Evolutionary conservation across 257 asterid species (phyloP).

Genomic region (Penstemon davidsonii): DNA sequence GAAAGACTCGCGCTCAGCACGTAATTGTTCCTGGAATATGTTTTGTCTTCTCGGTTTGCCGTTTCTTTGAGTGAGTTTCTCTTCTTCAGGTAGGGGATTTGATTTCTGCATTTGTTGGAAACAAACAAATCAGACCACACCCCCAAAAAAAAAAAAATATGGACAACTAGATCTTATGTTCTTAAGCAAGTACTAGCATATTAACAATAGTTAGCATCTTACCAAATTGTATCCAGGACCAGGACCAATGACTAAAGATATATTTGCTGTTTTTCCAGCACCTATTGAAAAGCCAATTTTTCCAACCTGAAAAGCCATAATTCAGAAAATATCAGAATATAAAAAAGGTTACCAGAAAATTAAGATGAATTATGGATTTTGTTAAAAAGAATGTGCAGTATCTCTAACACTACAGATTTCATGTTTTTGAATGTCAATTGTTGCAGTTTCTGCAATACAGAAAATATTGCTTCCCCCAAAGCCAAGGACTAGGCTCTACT

Average conservation of each 20-base stretch:
- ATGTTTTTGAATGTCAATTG: background rate
- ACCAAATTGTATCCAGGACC: slow-evolving; percentile 95
- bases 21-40: slow-evolving; percentile 68
- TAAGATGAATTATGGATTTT: background rate
- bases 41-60: slow-evolving; percentile 52
- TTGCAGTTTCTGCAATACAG: background rate
- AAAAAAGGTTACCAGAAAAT: background rate
- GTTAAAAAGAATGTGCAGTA: slow-evolving; percentile 1
- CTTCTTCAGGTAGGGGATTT: slow-evolving; percentile 73
- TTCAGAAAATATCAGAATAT: slow-evolving; percentile 18
- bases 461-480: no score
- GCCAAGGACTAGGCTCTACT: no score
- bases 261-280: slow-evolving; percentile 52
- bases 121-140: background rate
- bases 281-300: slow-evolving; percentile 79
- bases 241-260: slow-evolving; percentile 82
- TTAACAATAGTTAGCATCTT: slow-evolving; percentile 28
- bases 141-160: background rate
- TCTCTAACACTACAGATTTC: background rate
- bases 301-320: slow-evolving; percentile 52
- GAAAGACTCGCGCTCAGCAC: slow-evolving; percentile 86
- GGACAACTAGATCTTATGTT: background rate
- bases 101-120: slow-evolving; percentile 60
- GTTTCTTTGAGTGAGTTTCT: slow-evolving; percentile 40
- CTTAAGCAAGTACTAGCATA: background rate